phyloP scores from a whole-genome alignment of 768 basidiomycete genomes.

The Amyloporia xantha region DNA sequence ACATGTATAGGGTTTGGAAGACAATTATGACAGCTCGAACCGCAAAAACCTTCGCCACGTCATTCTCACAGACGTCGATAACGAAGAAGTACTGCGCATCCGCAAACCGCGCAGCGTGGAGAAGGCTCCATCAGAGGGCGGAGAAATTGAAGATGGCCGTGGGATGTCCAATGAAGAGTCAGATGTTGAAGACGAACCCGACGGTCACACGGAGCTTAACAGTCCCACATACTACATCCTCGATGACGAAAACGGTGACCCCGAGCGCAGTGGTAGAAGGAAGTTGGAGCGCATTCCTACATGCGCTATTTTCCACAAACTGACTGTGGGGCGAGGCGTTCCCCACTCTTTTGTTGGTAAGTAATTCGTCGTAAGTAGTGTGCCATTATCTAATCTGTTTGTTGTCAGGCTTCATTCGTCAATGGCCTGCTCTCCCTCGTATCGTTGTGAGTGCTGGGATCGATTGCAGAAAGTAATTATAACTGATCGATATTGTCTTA shows the following conservation, averaged over 20 bases:
- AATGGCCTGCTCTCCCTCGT: constrained; percentile 63
- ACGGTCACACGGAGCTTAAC: background rate
- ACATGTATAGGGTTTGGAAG: constrained; percentile 40
- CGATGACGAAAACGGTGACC: constrained; percentile 3
- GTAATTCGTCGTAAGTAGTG: constrained; percentile 7
- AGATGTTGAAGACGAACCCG: background rate
- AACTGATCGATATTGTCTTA: background rate
- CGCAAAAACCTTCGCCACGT: constrained; percentile 49
- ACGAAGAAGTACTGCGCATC: constrained; percentile 9
- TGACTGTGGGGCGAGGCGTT: constrained; percentile 45
- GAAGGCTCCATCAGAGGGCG: background rate
- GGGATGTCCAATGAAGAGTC: constrained; percentile 11
- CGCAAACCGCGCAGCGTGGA: constrained; percentile 6
- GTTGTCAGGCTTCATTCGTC: constrained; percentile 45
- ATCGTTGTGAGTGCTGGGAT: constrained; percentile 43
- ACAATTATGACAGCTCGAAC: constrained; percentile 51
- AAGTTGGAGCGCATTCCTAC: constrained; percentile 39
- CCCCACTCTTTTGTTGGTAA: constrained; percentile 57
- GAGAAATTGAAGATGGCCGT: constrained; percentile 18
- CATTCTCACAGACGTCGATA: constrained; percentile 32
- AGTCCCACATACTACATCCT: constrained; percentile 5
- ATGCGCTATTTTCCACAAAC: constrained; percentile 54
- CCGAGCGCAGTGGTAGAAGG: constrained; percentile 6
- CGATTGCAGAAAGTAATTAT: background rate
- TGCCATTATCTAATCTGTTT: background rate